These are phyloP conservation scores for Pseudocohnilembus persalinus DNA, from an alignment of 169 alveolate species.

Conservation along the genomic window DNA sequence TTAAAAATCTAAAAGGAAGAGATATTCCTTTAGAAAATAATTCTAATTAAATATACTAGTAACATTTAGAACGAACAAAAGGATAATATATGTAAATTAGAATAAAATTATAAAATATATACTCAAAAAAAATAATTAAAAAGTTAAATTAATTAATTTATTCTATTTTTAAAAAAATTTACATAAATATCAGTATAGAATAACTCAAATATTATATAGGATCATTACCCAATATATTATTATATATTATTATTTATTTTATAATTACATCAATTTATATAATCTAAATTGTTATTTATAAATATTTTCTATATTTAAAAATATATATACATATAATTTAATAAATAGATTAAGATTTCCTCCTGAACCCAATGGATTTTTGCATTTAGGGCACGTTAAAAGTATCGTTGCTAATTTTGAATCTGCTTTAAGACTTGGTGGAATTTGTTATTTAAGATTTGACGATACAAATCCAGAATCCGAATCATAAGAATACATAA, in stretches of 20 bases:
- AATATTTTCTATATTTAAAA: no score
- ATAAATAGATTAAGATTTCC: slow-evolving; percentile 92
- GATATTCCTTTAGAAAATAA: slow-evolving; percentile 18
- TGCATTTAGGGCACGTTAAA: slow-evolving; percentile 99
- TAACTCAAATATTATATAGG: no score
- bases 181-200: no score
- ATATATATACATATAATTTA: no score
- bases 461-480: slow-evolving; percentile 88
- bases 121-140: no score
- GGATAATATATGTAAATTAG: neutral
- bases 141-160: no score
- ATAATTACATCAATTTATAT: no score
- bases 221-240: no score
- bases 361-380: slow-evolving; percentile 99
- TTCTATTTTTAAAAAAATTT: no score
- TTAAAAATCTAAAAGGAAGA: slow-evolving; percentile 15
- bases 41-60: slow-evolving; percentile 1
- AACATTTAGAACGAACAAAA: slow-evolving; percentile 6
- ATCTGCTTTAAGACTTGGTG: slow-evolving; percentile 91
- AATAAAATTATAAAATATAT: no score
- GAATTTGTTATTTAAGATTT: slow-evolving; percentile 75
- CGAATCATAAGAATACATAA: slow-evolving; percentile 77
- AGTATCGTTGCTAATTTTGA: slow-evolving; percentile 97
- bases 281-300: no score
- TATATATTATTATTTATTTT: no score